Evolutionary conservation across 768 basidiomycete species (phyloP), one percentile per base, ranked within the genome.

Genomic region (Termitomyces sp.): DNA sequence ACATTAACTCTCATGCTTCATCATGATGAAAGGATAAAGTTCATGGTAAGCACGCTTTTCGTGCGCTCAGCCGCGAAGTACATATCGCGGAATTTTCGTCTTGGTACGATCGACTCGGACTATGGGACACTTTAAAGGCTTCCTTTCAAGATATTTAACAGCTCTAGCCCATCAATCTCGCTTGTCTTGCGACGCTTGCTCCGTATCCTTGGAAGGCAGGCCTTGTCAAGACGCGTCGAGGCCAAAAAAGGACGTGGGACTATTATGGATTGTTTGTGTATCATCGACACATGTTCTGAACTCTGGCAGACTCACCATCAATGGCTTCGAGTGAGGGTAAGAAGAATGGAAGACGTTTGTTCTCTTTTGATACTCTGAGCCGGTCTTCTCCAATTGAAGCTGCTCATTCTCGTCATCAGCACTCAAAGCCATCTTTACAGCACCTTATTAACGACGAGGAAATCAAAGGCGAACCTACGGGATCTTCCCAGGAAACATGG

Each of bases 291-390:
- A 14, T 12, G 29, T 55, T 14, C 31, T 49, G 20, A 25, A 9
- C 4, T 42, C 6, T 4, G 20, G 42, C 32, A 9, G 38, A 32
- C 12, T 38, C 51, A 34, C 17, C 40, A 15, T 60, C 46, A 32
- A 34, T 67, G 66, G 57, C 62, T 46, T 62, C 62, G 25, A 61
- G 57, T 55, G 62, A 61, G 5, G 42, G 51, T 46, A 70, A 65
- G 57, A 63, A 61, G 29, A 57, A 62, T 53, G 60, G 66, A 25
- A 65, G 65, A 57, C 68, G 71, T 43, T 56, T 73, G 6, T 65
- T 73, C 49, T 71, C 72, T 8, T 71, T 71, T 46, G 72, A 73
- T 40, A 48, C 61, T 48, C 46, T 70, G 48, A 63, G 10, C 20
- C 51, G 55, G 3, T 48, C 47, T 9, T 59, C 61, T 12, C 42